Evolutionary conservation across 148 eudicot species (phyloP).

Genomic region (Rhododendron kiyosumense): DNA sequence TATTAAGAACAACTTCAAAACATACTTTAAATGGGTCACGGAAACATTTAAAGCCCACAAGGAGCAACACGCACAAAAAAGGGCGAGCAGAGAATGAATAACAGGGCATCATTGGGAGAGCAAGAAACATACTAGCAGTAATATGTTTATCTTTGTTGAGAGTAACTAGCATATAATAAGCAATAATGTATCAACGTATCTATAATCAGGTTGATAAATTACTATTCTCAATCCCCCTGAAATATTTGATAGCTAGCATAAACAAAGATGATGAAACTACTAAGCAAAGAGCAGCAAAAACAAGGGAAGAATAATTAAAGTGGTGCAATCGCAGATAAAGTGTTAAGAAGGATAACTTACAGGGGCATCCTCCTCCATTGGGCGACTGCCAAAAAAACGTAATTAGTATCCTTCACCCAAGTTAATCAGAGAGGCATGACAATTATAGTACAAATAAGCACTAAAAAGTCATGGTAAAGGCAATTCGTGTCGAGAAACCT

Average conservation of each 20-base stretch:
- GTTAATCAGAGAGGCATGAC: not conserved
- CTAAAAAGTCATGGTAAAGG: not conserved
- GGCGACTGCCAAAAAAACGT: slow-evolving; percentile 42
- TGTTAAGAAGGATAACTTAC: slow-evolving; percentile 36
- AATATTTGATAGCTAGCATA: not conserved
- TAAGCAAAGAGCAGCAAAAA: not conserved
- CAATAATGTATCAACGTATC: not conserved
- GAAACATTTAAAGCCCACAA: not conserved
- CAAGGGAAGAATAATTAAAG: not conserved
- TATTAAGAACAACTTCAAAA: not conserved
- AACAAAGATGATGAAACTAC: not conserved
- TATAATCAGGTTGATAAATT: not conserved
- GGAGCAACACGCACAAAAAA: not conserved
- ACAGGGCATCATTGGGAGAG: not conserved
- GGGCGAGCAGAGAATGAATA: too few relatives aligned
- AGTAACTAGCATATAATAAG: not conserved
- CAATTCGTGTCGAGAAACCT: not conserved
- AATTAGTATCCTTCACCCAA: slow-evolving; percentile 2
- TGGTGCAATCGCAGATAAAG: not conserved
- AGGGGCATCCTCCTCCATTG: slow-evolving; percentile 75
- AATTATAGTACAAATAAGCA: not conserved
- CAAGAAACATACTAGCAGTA: not conserved
- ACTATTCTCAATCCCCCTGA: not conserved
- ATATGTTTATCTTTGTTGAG: not conserved
- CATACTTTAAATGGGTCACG: not conserved